Conservation (phyloP, 1,284 basidiomycete species). For the Cryptococcus sp. region DNA sequence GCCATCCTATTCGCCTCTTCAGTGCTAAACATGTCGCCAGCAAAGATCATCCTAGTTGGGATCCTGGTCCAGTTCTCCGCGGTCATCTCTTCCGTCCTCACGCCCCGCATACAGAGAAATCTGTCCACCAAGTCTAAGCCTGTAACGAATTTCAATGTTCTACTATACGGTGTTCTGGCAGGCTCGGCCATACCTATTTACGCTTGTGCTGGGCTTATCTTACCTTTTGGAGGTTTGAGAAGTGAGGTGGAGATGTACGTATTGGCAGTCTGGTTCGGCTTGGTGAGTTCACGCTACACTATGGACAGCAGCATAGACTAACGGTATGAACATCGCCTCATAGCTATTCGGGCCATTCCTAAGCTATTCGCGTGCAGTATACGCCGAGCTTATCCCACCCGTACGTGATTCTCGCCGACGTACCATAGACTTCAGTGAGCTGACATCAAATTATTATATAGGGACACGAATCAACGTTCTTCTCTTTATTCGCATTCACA, state of each 20-base stretch:
- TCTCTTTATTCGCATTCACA: constrained; percentile 79
- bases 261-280: constrained; percentile 77
- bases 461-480: constrained; percentile 53
- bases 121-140: constrained; percentile 38
- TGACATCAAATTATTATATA: constrained; percentile 7
- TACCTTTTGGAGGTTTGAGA: constrained; percentile 65
- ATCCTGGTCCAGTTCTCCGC: constrained; percentile 51
- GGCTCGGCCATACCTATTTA: constrained; percentile 74
- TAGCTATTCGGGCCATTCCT: constrained; percentile 53
- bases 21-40: constrained; percentile 52
- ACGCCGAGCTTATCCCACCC: constrained; percentile 51
- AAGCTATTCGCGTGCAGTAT: constrained; percentile 49
- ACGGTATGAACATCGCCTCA: constrained; percentile 43
- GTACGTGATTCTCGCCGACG: constrained; percentile 20
- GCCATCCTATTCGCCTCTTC: constrained; percentile 52
- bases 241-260: constrained; percentile 80
- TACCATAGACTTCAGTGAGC: not conserved
- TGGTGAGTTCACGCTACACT: constrained; percentile 29
- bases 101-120: constrained; percentile 46
- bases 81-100: constrained; percentile 47
- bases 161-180: constrained; percentile 67
- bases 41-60: constrained; percentile 53
- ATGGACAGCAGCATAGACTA: not conserved
- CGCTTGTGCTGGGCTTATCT: constrained; percentile 75
- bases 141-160: constrained; percentile 66